Base-by-base conservation (phyloP, 2,329 filamentous ascomycete species). In the Aureobasidium melanogenum region DNA sequence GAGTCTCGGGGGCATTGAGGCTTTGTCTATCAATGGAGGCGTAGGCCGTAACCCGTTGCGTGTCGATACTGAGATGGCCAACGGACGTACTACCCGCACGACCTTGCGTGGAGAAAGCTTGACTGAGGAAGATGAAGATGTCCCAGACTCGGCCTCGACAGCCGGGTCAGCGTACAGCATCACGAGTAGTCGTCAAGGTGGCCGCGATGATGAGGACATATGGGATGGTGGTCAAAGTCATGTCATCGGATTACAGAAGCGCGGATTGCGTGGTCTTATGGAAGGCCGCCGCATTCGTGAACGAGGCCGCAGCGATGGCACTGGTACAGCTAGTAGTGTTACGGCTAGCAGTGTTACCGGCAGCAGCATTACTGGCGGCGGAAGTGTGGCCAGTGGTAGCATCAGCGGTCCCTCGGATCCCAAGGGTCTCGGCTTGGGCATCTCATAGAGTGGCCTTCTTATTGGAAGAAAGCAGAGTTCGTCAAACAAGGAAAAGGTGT, bases 161-260 rank as follows among this genome's bases (percentile, higher is more conserved):
- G 68, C 70, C 5, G 71, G 71, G 32, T 62, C 66, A 1, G 67
- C 66, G 5, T 55, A 68, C 61, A 71, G 67, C 74, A 26, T 55
- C 10, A 44, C 59, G 66, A 57, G 69, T 65, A 75, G 69, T 66
- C 69, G 68, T 75, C 43, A 70, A 62, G 71, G 69, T 56, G 74
- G 75, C 47, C 74, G 74, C 28, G 77, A 74, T 3, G 74, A 79
- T 15, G 76, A 83, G 15, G 88, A 91, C 66, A 79, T 93, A 0
- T 99, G 94, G 93, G 80, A 76, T 69, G 86, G 88, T 62, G 84
- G 95, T 76, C 74, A 93, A 36, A 92, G 89, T 76, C 90, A 90
- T 52, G 93, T 97, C 2, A 96, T 99, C 67, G 94, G 94, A 0
- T 73, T 99, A 65, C 94, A 99, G 78, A 99, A 99, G 78, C 82